Evolutionary conservation across 2,329 filamentous ascomycete genomes (phyloP).

Genomic region (Emmonsiellopsis sp.): DNA sequence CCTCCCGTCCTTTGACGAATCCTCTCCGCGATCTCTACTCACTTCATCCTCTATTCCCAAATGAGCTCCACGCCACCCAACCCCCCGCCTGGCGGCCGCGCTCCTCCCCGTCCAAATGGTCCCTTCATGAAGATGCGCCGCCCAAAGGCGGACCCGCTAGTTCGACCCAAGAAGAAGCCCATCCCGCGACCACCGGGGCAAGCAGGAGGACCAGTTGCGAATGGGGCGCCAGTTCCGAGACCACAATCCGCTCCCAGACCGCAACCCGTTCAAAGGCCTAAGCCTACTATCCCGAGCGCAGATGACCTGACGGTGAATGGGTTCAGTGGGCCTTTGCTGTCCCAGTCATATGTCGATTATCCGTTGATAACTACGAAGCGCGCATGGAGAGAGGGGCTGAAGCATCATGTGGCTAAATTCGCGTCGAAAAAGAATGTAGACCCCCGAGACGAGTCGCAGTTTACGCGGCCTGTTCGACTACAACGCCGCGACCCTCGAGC

Average conservation of each 20-base stretch:
- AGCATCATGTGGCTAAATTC: slow-evolving; percentile 82
- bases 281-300: slow-evolving; percentile 12
- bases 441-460: slow-evolving; percentile 68
- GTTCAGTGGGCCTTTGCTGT: slow-evolving; percentile 33
- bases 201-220: slow-evolving; percentile 6
- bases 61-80: slow-evolving; percentile 31
- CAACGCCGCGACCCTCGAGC: slow-evolving; percentile 80
- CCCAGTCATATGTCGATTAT: slow-evolving; percentile 41
- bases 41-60: not conserved
- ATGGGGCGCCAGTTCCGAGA: slow-evolving; percentile 13
- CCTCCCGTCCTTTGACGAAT: not conserved
- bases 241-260: slow-evolving; percentile 12
- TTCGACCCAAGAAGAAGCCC: slow-evolving; percentile 47
- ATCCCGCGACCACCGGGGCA: slow-evolving; percentile 15
- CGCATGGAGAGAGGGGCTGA: slow-evolving; percentile 65
- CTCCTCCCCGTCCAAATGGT: slow-evolving; percentile 37
- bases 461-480: slow-evolving; percentile 76
- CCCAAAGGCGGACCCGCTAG: slow-evolving; percentile 52
- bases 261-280: slow-evolving; percentile 11
- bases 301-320: slow-evolving; percentile 30
- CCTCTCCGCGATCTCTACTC: not conserved
- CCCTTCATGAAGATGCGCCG: slow-evolving; percentile 38
- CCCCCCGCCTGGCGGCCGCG: slow-evolving; percentile 37
- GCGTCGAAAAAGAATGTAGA: slow-evolving; percentile 54
- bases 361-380: slow-evolving; percentile 78